Conservation (phyloP, 371 early-diverging fungal species). For the Basidiobolus meristosporus region DNA sequence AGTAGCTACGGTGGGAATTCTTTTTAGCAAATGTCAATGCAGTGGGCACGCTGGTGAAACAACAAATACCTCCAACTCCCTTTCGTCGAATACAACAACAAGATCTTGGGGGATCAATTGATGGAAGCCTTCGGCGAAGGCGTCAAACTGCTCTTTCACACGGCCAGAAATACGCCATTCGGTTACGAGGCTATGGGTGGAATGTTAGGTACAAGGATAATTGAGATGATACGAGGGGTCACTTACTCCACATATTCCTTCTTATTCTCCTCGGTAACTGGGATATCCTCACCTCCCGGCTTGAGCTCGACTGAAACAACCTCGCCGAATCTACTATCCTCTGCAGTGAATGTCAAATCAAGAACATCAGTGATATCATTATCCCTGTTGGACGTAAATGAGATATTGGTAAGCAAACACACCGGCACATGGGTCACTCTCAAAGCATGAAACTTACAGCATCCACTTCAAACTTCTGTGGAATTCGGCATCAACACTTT, state of each 20-base stretch:
- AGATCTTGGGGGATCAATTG: conserved; percentile 88
- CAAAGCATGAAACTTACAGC: conserved; percentile 24
- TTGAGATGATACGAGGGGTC: background rate
- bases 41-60: background rate
- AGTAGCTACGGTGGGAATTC: conserved; percentile 26
- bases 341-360: conserved; percentile 79
- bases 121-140: conserved; percentile 88
- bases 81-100: conserved; percentile 90
- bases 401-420: background rate
- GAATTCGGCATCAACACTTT: conserved; percentile 88
- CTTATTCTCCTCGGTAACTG: conserved; percentile 94
- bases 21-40: background rate
- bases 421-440: background rate
- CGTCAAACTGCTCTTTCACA: conserved; percentile 86
- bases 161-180: conserved; percentile 71
- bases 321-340: conserved; percentile 88
- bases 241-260: conserved; percentile 75
- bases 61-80: conserved; percentile 63
- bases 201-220: conserved; percentile 5
- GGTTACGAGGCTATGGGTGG: conserved; percentile 10
- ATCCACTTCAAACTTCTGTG: conserved; percentile 87
- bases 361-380: conserved; percentile 77
- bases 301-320: conserved; percentile 80
- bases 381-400: conserved; percentile 21
- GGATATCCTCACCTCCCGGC: conserved; percentile 74